These are phyloP conservation scores for Phyllosticta citrichinensis DNA, from an alignment of 2,329 filamentous ascomycete species.

Conservation along the genomic window DNA sequence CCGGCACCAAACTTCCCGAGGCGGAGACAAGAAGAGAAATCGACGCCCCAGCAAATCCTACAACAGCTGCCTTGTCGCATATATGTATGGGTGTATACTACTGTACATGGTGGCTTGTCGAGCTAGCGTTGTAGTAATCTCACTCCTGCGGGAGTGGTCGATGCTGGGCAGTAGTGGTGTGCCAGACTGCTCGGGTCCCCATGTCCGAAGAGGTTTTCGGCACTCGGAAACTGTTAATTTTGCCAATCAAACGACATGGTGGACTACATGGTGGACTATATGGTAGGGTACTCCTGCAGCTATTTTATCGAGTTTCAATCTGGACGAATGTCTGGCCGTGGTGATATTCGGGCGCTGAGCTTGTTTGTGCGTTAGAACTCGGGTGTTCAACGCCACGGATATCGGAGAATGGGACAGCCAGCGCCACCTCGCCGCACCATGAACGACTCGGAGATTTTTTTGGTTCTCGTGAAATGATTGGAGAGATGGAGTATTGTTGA, in stretches of 20 bases:
- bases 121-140: not conserved
- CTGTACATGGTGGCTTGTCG: not conserved
- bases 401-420: not conserved
- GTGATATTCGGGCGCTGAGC: not conserved
- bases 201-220: not conserved
- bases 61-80: not conserved
- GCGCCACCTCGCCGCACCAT: not conserved
- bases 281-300: not conserved
- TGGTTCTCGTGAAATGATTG: not conserved
- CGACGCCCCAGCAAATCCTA: not conserved
- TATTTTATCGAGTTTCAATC: not conserved
- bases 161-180: not conserved
- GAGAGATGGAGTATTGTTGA: not conserved
- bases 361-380: not conserved
- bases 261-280: no score
- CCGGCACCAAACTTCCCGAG: not conserved
- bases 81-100: not conserved
- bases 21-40: not conserved
- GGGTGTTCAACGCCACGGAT: not conserved
- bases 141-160: not conserved
- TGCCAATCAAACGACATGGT: not conserved
- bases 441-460: not conserved
- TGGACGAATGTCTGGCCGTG: not conserved
- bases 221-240: not conserved
- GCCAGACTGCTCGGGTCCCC: not conserved